These are phyloP conservation scores for Populus tomentosa DNA, from an alignment of 441 rosid species.

Conservation along the genomic window DNA sequence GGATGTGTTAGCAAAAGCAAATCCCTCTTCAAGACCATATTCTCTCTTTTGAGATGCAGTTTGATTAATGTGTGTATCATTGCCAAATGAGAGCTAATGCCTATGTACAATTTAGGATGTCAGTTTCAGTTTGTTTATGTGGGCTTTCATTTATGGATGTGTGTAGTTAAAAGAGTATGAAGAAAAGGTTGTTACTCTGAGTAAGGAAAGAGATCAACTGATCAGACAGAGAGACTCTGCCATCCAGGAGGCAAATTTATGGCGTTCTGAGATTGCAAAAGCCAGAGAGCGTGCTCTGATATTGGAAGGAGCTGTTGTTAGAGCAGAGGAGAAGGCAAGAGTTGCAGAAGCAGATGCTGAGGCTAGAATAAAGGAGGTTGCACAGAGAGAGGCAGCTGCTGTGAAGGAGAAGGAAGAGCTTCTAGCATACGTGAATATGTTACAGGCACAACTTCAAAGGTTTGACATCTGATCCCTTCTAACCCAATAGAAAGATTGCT, in stretches of 20 bases:
- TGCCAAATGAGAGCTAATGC: background rate
- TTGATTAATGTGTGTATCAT: background rate
- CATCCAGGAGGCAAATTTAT: constrained; percentile 76
- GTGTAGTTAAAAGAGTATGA: constrained; percentile 68
- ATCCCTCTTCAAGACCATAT: background rate
- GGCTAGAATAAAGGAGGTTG: constrained; percentile 73
- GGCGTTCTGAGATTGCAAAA: constrained; percentile 95
- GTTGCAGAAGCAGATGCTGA: constrained; percentile 75
- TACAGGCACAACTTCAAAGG: constrained; percentile 92
- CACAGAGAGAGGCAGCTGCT: constrained; percentile 65
- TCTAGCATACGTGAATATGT: constrained; percentile 66
- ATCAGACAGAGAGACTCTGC: constrained; percentile 85
- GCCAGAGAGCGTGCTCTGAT: constrained; percentile 88
- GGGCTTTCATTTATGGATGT: constrained; percentile 7
- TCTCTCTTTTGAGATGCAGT: background rate
- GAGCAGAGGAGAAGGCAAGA: constrained; percentile 91
- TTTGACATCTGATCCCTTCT: constrained; percentile 23
- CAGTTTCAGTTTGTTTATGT: constrained; percentile 9
- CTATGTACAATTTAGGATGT: constrained; percentile 2
- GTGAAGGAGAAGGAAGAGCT: constrained; percentile 87
- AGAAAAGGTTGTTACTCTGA: constrained; percentile 49
- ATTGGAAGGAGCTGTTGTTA: constrained; percentile 80
- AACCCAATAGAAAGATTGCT: background rate
- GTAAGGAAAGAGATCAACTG: constrained; percentile 70
- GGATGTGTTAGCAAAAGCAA: background rate